Conservation (phyloP, 139 green algal species). For the Tetraselmis striata region DNA sequence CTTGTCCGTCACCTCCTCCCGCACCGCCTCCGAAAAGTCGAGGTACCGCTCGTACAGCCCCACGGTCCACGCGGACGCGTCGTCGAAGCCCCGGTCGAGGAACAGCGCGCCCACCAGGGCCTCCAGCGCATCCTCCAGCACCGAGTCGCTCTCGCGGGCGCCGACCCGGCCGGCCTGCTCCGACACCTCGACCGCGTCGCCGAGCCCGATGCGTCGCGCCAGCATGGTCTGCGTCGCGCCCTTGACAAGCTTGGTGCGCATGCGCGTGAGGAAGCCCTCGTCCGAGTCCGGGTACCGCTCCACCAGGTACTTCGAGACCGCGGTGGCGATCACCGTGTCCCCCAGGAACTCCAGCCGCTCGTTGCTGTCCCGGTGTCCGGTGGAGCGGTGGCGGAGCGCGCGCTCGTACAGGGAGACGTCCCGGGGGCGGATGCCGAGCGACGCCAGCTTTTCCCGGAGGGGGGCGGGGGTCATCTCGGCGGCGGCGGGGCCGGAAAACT, state of each 20-base stretch:
- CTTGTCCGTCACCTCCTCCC: no score
- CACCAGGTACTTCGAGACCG: slow-evolving; percentile 10
- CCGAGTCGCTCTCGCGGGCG: not conserved
- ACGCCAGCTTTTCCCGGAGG: no score
- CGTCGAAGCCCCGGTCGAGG: not conserved
- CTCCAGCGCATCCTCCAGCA: not conserved
- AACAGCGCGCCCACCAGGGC: not conserved
- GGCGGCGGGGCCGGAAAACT: no score
- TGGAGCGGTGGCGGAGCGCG: no score
- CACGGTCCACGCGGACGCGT: not conserved
- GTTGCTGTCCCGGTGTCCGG: not conserved
- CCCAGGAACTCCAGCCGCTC: not conserved
- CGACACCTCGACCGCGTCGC: not conserved
- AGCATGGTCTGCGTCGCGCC: slow-evolving; percentile 4
- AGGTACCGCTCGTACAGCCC: no score
- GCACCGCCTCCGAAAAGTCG: no score
- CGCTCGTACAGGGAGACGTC: no score
- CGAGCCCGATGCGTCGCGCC: not conserved
- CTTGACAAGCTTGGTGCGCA: slow-evolving; percentile 24
- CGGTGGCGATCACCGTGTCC: slow-evolving; percentile 8
- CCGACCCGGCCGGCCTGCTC: no score
- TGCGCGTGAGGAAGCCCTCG: slow-evolving; percentile 22
- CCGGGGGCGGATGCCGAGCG: no score
- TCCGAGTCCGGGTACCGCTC: slow-evolving; percentile 7
- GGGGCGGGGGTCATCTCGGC: no score